Evolutionary conservation across 495 filamentous ascomycete genomes (phyloP).

Genomic region (Penicillium robsamsonii): DNA sequence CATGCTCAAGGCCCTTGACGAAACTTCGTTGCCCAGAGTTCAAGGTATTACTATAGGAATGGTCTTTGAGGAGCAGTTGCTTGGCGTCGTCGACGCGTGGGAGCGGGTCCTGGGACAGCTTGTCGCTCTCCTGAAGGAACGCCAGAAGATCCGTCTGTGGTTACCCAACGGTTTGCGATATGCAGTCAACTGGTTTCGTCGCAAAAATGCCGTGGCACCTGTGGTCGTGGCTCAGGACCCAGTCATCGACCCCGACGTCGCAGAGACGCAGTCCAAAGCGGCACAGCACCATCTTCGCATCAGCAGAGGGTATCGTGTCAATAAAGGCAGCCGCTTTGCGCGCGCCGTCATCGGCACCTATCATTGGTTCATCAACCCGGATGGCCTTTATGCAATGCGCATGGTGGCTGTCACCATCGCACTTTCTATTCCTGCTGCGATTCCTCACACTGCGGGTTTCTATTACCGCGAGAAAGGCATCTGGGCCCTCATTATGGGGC

Average conservation of each 20-base stretch:
- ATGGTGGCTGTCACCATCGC: slow-evolving; percentile 45
- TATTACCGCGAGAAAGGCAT: slow-evolving; percentile 47
- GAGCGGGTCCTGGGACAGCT: slow-evolving; percentile 22
- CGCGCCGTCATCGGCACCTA: slow-evolving; percentile 25
- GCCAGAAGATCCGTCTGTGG: slow-evolving; percentile 25
- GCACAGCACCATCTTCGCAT: slow-evolving; percentile 32
- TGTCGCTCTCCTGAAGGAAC: slow-evolving; percentile 23
- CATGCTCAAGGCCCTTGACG: slow-evolving; percentile 16
- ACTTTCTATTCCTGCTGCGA: slow-evolving; percentile 35
- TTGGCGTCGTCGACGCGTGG: slow-evolving; percentile 24
- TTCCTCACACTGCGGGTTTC: slow-evolving; percentile 42
- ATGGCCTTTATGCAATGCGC: slow-evolving; percentile 39
- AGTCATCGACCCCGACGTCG: slow-evolving; percentile 25
- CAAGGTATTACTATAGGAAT: slow-evolving; percentile 25
- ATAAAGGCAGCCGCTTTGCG: slow-evolving; percentile 23
- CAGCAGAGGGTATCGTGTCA: slow-evolving; percentile 28
- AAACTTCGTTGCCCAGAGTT: slow-evolving; percentile 15
- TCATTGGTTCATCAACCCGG: slow-evolving; percentile 34
- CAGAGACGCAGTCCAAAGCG: slow-evolving; percentile 23
- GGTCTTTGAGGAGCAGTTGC: slow-evolving; percentile 34
- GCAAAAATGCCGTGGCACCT: slow-evolving; percentile 19
- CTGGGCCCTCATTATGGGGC: slow-evolving; percentile 49
- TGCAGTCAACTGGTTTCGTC: slow-evolving; percentile 23
- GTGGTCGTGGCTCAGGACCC: slow-evolving; percentile 13
- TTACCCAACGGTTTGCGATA: slow-evolving; percentile 28